These are phyloP conservation scores for Boletus huronensis DNA, from an alignment of 768 basidiomycete genomes.

Conservation along the genomic window DNA sequence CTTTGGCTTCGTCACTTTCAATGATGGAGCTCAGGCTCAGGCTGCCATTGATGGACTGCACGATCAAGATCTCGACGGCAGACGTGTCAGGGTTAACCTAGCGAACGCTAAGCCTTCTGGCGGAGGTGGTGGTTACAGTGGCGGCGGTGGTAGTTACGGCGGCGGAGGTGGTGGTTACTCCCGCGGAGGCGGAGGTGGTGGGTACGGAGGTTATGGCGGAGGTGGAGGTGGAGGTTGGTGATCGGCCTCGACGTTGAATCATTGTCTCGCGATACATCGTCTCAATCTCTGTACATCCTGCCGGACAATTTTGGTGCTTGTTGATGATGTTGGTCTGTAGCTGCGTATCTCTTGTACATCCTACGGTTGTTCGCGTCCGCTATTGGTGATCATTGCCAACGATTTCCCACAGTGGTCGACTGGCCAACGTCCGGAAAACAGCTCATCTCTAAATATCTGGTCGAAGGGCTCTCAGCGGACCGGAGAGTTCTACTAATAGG, in stretches of 20 bases:
- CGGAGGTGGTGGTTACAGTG: slow-evolving; percentile 18
- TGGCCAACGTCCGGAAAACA: not conserved
- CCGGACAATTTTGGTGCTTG: slow-evolving; percentile 1
- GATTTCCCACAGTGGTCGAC: not conserved
- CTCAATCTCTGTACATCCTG: slow-evolving; percentile 1
- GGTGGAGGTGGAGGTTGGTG: slow-evolving; percentile 14
- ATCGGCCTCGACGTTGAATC: not conserved
- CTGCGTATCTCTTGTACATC: not conserved
- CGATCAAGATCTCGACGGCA: slow-evolving; percentile 54
- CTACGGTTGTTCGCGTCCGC: not conserved
- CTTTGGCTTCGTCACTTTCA: slow-evolving; percentile 52
- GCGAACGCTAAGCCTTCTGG: slow-evolving; percentile 31
- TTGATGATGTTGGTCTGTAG: slow-evolving; percentile 10
- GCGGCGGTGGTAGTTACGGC: slow-evolving; percentile 10
- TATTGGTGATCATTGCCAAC: not conserved
- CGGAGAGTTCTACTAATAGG: no score
- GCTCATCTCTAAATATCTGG: not conserved
- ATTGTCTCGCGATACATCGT: not conserved
- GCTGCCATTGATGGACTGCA: slow-evolving; percentile 43
- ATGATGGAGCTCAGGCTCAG: no score
- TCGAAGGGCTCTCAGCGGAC: no score
- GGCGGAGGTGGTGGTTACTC: slow-evolving; percentile 11
- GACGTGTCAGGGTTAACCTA: slow-evolving; percentile 50
- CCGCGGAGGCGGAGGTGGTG: no score
- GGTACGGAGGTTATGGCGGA: slow-evolving; percentile 2